Percentiles rank a stretch among this genome's conserved stretches.
Conservation (phyloP, 805 yeast species). For the Wickerhamiella slavikovae region DNA sequence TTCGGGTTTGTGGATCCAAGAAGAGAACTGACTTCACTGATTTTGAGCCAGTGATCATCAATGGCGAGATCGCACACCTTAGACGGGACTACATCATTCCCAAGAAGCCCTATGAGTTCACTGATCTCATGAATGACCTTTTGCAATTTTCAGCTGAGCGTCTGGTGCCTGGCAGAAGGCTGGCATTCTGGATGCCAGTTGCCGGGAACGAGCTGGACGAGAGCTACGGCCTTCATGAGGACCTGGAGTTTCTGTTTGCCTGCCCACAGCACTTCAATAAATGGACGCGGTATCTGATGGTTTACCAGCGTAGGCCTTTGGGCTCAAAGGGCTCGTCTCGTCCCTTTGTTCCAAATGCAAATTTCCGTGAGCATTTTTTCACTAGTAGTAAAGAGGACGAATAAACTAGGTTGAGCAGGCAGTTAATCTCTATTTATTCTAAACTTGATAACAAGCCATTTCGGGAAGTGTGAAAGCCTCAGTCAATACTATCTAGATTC, state of each 20-base stretch:
- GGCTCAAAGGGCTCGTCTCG: constrained; percentile 22
- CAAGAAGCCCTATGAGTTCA: constrained; percentile 72
- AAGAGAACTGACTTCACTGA: constrained; percentile 14
- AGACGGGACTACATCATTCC: constrained; percentile 79
- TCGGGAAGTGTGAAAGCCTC: constrained; percentile 6
- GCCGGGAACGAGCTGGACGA: constrained; percentile 67
- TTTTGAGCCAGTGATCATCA: constrained; percentile 42
- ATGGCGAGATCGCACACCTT: constrained; percentile 58
- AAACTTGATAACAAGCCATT: background rate
- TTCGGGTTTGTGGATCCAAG: constrained; percentile 77
- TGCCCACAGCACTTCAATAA: constrained; percentile 77
- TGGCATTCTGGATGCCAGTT: constrained; percentile 96
- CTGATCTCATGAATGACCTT: constrained; percentile 56
- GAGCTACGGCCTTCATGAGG: constrained; percentile 45
- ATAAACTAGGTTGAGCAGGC: no score
- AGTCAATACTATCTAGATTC: constrained; percentile 17
- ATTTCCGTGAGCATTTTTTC: constrained; percentile 63
- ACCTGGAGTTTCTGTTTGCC: constrained; percentile 45
- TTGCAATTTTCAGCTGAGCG: constrained; percentile 51
- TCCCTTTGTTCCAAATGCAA: constrained; percentile 29
- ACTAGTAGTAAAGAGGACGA: constrained; percentile 26
- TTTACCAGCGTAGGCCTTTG: constrained; percentile 40
- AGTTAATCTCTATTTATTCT: no score
- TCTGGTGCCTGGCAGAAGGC: constrained; percentile 53
- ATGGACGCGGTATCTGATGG: constrained; percentile 80